phyloP scores from a whole-genome alignment of 2,329 filamentous ascomycete genomes.

The Mollisia scopiformis region DNA sequence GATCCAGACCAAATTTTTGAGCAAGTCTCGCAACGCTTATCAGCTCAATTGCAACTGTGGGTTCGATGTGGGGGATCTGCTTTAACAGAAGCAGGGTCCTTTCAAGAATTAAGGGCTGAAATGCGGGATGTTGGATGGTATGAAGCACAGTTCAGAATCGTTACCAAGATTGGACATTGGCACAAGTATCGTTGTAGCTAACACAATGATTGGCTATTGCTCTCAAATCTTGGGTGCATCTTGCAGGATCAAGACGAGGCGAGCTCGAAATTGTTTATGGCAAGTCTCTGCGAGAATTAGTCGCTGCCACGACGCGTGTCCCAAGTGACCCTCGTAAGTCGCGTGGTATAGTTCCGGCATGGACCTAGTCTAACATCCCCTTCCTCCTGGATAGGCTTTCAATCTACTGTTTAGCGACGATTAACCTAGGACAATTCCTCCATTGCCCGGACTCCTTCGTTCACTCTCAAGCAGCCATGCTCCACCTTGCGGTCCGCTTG shows the following conservation, averaged over 20 bases:
- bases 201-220: too few species aligned
- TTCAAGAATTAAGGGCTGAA: too few species aligned
- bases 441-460: slow-evolving; percentile 25
- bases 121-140: too few species aligned
- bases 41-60: background rate
- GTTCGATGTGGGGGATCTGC: background rate
- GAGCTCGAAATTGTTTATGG: background rate
- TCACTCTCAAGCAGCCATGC: slow-evolving; percentile 70
- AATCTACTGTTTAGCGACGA: too few species aligned
- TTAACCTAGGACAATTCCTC: slow-evolving; percentile 3
- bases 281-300: background rate
- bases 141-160: background rate
- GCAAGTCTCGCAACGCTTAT: background rate
- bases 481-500: slow-evolving; percentile 65
- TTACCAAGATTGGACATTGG: background rate
- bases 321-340: too few species aligned
- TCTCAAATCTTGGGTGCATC: too few species aligned
- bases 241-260: background rate
- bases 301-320: too few species aligned
- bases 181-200: background rate
- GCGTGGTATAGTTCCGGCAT: too few species aligned
- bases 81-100: background rate
- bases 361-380: background rate
- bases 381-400: background rate
- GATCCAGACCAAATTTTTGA: background rate